A percentile compares a stretch with the other conserved stretches of the same genome.
phyloP scores from a whole-genome alignment of 352 stramenopile genomes.

The Pythium aphanidermatum region DNA sequence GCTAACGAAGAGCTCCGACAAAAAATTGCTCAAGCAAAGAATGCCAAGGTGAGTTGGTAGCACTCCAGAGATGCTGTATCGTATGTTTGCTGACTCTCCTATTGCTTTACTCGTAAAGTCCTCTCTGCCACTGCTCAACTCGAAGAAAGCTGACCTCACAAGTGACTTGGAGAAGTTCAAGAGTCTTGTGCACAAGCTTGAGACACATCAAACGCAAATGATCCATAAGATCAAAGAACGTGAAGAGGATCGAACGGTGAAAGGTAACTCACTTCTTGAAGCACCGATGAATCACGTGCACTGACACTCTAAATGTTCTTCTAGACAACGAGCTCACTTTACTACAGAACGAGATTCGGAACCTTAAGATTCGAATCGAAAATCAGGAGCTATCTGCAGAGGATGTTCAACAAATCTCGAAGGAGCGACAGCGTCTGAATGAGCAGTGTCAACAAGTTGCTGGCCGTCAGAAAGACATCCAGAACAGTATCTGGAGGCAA shows the following conservation, averaged over 20 bases:
- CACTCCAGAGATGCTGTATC: neutral
- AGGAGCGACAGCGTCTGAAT: constrained; percentile 64
- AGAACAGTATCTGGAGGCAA: constrained; percentile 50
- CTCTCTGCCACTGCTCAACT: constrained; percentile 68
- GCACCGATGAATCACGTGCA: no score
- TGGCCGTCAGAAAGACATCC: constrained; percentile 47
- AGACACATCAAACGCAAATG: constrained; percentile 66
- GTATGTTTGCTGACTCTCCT: neutral
- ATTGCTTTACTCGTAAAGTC: constrained; percentile 9
- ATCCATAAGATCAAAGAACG: constrained; percentile 88
- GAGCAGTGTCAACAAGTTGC: constrained; percentile 67
- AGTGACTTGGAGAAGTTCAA: constrained; percentile 92
- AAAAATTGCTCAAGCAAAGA: constrained; percentile 62
- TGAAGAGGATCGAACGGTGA: constrained; percentile 57
- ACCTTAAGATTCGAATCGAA: constrained; percentile 57
- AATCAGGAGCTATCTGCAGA: constrained; percentile 75
- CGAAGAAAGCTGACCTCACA: constrained; percentile 84
- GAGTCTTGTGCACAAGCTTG: constrained; percentile 78
- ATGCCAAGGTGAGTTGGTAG: constrained; percentile 38
- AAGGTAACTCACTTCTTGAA: constrained; percentile 56
- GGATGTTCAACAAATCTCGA: constrained; percentile 67
- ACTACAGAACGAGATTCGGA: constrained; percentile 55
- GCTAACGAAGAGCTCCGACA: constrained; percentile 55
- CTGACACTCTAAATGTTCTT: no score
- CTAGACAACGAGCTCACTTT: constrained; percentile 46